A percentile compares a stretch with the other conserved stretches of the same genome.
phyloP scores from a whole-genome alignment of 2,329 filamentous ascomycete genomes.

The Drechslerella stenobrocha region DNA sequence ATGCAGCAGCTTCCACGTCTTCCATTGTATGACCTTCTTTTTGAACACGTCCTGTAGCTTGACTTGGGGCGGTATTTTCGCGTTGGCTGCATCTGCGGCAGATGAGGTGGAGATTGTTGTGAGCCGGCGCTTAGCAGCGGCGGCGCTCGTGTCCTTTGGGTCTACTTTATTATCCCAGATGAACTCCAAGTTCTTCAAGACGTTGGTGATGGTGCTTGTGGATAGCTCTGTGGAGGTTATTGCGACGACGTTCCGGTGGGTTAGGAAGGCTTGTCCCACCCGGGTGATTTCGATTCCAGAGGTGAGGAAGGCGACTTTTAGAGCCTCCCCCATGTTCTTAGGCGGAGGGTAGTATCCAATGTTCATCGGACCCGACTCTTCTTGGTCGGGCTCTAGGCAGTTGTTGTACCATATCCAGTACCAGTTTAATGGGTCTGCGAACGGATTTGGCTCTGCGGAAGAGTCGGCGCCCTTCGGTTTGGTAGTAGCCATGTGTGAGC shows the following conservation, averaged over 20 bases:
- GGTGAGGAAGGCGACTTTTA: not conserved
- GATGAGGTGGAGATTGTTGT: not conserved
- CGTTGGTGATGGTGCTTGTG: not conserved
- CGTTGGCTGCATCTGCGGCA: not conserved
- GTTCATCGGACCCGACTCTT: not conserved
- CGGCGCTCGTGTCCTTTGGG: not conserved
- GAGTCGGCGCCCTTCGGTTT: not conserved
- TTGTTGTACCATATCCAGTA: slow-evolving; percentile 12
- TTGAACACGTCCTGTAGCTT: slow-evolving; percentile 2
- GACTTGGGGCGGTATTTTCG: not conserved
- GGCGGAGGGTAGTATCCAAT: not conserved
- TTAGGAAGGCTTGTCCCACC: not conserved
- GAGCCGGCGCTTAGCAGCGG: not conserved
- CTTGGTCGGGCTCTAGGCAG: not conserved
- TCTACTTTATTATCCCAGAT: slow-evolving; percentile 5
- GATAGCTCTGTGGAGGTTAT: slow-evolving; percentile 7
- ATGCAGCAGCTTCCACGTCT: slow-evolving; percentile 10
- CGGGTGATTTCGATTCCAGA: slow-evolving; percentile 6
- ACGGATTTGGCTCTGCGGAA: slow-evolving; percentile 1
- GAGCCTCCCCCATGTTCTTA: slow-evolving; percentile 5
- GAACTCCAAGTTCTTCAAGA: slow-evolving; percentile 1
- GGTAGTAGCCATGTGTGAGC: not conserved
- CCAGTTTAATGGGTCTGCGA: slow-evolving; percentile 4
- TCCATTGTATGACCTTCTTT: slow-evolving; percentile 4
- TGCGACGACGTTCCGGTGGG: slow-evolving; percentile 3